A percentile compares a stretch with the other conserved stretches of the same genome.
phyloP scores from a whole-genome alignment of 768 basidiomycete genomes.

The Hydnomerulius pinastri region DNA sequence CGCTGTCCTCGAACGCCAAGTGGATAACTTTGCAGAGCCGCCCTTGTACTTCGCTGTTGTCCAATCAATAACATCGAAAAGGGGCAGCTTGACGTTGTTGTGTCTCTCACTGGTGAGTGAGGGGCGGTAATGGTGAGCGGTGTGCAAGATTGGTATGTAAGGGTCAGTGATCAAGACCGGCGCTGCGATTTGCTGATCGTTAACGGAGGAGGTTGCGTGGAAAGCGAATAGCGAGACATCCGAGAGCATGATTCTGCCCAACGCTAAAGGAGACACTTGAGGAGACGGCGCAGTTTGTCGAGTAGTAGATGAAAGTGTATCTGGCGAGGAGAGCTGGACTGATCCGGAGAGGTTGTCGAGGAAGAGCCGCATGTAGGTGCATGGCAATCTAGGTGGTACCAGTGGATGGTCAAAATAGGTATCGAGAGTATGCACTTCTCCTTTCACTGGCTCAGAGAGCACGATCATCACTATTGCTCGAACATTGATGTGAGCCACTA shows the following conservation, averaged over 20 bases:
- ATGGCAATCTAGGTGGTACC: conserved; percentile 50
- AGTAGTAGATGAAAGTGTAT: background rate
- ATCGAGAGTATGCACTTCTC: conserved; percentile 17
- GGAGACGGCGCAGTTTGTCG: conserved; percentile 2
- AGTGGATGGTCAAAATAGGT: conserved; percentile 61
- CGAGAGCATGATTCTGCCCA: conserved; percentile 23
- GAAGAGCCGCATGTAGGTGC: conserved; percentile 56
- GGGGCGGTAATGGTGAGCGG: conserved; percentile 45
- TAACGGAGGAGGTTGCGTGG: conserved; percentile 21
- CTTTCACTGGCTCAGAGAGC: conserved; percentile 34
- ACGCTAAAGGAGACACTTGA: conserved; percentile 4
- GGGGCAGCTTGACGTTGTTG: conserved; percentile 43
- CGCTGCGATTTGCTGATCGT: conserved; percentile 39
- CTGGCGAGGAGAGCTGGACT: conserved; percentile 14
- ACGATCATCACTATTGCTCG: conserved; percentile 53
- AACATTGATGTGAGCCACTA: conserved; percentile 36
- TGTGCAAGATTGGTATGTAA: conserved; percentile 62
- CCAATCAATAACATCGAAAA: conserved; percentile 66
- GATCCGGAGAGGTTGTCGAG: conserved; percentile 38
- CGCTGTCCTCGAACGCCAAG: conserved; percentile 56
- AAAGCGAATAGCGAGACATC: conserved; percentile 66
- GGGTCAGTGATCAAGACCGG: conserved; percentile 79
- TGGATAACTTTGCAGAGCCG: conserved; percentile 54
- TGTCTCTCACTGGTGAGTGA: conserved; percentile 23
- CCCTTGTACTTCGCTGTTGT: conserved; percentile 43